Conservation (phyloP, 2,329 filamentous ascomycete species). For the Neonectria magnoliae region DNA sequence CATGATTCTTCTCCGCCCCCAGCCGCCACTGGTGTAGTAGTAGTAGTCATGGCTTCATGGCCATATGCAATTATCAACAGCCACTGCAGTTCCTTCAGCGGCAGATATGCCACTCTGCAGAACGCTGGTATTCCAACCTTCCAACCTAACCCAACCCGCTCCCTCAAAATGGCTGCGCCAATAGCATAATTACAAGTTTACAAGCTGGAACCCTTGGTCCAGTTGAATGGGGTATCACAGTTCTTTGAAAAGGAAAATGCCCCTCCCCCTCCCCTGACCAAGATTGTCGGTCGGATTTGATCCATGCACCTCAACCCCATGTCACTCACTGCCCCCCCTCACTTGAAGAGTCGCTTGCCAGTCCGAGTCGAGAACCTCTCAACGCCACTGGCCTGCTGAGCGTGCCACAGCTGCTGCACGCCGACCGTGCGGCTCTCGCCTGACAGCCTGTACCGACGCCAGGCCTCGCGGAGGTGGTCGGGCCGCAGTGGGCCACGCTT, state of each 20-base stretch:
- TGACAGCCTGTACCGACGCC: conserved; percentile 72
- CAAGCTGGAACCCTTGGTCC: conserved; percentile 1
- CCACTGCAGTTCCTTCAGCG: background rate
- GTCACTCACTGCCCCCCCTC: conserved; percentile 29
- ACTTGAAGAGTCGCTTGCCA: conserved; percentile 64
- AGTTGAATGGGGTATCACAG: conserved; percentile 24
- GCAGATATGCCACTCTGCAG: background rate
- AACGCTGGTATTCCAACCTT: background rate
- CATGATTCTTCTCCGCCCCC: background rate
- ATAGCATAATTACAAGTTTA: conserved; percentile 3
- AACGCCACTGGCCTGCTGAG: conserved; percentile 67
- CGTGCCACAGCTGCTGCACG: conserved; percentile 68
- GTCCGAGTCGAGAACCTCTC: conserved; percentile 68
- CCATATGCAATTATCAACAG: background rate
- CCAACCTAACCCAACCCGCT: background rate
- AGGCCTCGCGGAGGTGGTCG: conserved; percentile 79
- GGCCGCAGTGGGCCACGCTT: conserved; percentile 71
- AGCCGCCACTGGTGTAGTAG: no score
- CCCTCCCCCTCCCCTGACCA: conserved; percentile 1
- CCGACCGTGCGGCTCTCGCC: conserved; percentile 72
- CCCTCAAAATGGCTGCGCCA: conserved; percentile 1
- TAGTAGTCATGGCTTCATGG: background rate
- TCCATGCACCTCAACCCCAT: background rate
- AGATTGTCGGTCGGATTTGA: conserved; percentile 1
- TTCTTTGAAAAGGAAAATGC: conserved; percentile 15